Conservation (phyloP, 2,329 filamentous ascomycete genomes). For the Cladosporium cucumerinum region DNA sequence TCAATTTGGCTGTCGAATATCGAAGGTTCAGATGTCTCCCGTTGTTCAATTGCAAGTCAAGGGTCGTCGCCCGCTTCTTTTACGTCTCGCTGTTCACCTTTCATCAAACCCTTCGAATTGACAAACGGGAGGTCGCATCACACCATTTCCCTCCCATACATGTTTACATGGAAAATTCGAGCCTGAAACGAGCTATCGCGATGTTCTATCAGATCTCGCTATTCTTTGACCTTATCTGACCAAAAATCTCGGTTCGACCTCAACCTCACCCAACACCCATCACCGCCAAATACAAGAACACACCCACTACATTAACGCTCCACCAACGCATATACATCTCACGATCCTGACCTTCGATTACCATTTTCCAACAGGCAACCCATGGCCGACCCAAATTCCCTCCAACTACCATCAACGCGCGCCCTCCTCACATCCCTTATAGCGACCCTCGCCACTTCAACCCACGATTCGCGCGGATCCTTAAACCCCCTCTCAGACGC, state of each 20-base stretch:
- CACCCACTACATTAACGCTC: not conserved
- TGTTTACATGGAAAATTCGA: not conserved
- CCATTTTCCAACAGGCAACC: not conserved
- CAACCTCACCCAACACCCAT: not conserved
- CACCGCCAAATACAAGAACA: not conserved
- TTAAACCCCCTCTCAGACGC: slow-evolving; percentile 43
- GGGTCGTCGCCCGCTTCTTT: not conserved
- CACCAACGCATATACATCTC: not conserved
- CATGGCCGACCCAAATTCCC: not conserved
- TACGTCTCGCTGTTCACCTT: not conserved
- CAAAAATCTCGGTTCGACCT: not conserved
- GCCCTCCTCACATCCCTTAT: slow-evolving; percentile 30
- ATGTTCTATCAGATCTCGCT: not conserved
- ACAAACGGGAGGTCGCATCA: not conserved
- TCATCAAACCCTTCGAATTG: not conserved
- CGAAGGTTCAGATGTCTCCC: not conserved
- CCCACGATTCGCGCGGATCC: slow-evolving; percentile 23
- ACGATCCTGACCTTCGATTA: not conserved
- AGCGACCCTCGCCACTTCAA: slow-evolving; percentile 27
- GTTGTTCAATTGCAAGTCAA: not conserved
- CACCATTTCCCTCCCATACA: not conserved
- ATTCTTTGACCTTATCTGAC: not conserved
- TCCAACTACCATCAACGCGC: slow-evolving; percentile 18
- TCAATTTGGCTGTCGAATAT: not conserved
- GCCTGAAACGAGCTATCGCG: not conserved